These are phyloP conservation scores for Avena eriantha DNA, from an alignment of 176 grass and related monocot species.

Conservation along the genomic window DNA sequence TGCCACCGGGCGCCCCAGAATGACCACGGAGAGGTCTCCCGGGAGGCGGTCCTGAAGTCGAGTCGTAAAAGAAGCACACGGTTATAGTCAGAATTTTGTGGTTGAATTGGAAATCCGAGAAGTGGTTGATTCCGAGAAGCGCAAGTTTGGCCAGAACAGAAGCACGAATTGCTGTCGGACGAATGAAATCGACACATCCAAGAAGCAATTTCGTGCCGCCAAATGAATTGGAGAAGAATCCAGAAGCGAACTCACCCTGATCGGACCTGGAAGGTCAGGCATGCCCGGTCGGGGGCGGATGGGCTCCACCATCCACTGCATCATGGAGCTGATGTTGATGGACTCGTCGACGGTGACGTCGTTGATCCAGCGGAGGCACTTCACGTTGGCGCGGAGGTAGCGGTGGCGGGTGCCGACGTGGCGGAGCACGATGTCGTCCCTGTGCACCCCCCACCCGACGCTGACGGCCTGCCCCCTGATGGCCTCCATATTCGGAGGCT, in stretches of 20 bases:
- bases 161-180: background rate
- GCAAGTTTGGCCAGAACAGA: background rate
- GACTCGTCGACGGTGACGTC: background rate
- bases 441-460: background rate
- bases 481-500: background rate
- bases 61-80: background rate
- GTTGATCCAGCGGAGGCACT: background rate
- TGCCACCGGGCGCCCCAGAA: background rate
- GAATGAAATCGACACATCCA: background rate
- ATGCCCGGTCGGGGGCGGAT: background rate
- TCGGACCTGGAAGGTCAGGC: background rate
- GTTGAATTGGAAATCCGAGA: background rate
- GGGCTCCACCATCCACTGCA: conserved; percentile 35
- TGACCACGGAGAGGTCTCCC: background rate
- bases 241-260: background rate
- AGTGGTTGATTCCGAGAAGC: background rate
- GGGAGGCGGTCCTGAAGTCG: background rate
- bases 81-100: background rate
- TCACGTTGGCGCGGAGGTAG: conserved; percentile 38
- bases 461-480: conserved; percentile 11
- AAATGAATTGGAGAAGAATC: background rate
- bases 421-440: background rate
- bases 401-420: background rate
- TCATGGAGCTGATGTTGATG: background rate
- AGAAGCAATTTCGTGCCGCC: background rate